Evolutionary conservation across 2,329 filamentous ascomycete species (phyloP), one percentile per base, ranked within the genome.

Genomic region (Onygena corvina): DNA sequence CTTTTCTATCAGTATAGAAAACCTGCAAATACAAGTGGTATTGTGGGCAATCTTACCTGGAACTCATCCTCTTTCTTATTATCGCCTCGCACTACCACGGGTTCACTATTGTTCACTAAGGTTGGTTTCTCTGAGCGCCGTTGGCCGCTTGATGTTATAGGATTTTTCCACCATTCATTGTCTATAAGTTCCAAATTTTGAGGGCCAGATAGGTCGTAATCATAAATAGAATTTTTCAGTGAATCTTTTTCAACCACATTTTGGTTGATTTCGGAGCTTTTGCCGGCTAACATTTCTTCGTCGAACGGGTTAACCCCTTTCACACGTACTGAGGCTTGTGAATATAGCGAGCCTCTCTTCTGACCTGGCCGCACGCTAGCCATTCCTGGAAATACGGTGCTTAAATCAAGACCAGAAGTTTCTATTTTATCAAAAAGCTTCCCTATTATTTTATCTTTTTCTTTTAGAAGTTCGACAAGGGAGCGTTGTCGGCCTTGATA

Each of bases 351-450:
- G 18, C 61, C 60, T 40, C 36, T 40, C 53, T 69, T 73, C 45
- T 69, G 67, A 31, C 66, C 64, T 20, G 62, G 56, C 47, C 71
- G 75, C 47, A 70, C 54, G 14, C 71, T 70, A 23, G 70, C 66
- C 16, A 71, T 68, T 18, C 71, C 71, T 3, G 77, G 79, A 57
- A 82, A 81, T 1, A 79, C 70, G 8, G 70, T 69, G 12, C 71
- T 71, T 4, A 81, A 60, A 56, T 80, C 76, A 42, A 77, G 65
- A 3, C 75, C 73, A 34, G 74, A 70, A 1, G 68, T 65, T 55
- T 80, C 76, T 45, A 80, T 69, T 52, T 76, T 75, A 57, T 81
- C 77, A 21, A 79, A 67, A 18, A 82, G 62, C 49, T 75, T 78
- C 5, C 66, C 66, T 46, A 82, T 74, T 14, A 76, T 70, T 59